Base-by-base conservation (phyloP, 2,329 filamentous ascomycete species). In the Penicillium paneum region DNA sequence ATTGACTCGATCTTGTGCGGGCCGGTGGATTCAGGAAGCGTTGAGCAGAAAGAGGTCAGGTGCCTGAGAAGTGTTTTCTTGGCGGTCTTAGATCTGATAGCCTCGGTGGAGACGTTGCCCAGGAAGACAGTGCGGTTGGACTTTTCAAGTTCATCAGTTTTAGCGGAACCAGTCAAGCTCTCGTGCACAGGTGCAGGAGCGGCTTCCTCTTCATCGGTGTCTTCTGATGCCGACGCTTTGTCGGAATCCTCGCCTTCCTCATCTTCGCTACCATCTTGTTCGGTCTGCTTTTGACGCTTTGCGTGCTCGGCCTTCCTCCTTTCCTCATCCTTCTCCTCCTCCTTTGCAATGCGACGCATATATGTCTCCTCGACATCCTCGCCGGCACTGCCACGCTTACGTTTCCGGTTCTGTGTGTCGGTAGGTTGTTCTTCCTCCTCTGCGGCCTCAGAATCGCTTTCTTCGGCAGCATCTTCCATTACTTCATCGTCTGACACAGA, bases 81-180 rank as follows among this genome's bases (percentile, higher is more conserved):
- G 32, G 86, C 87, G 2, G 85, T 75, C 68, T 95, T 95, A 28
- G 89, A 91, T 45, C 85, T 89, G 66, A 97, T 90, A 39, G 90
- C 91, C 49, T 87, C 80, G 21, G 83, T 87, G 13, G 91, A 91
- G 42, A 99, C 90, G 67, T 99, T 99, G 67, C 89, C 89, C 12
- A 99, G 79, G 75, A 97, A 99, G 39, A 97, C 85, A 7, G 94
- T 99, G 53, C 94, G 88, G 54, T 84, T 83, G 8, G 93, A 89
- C 77, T 96, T 96, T 54, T 95, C 90, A 2, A 95, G 66, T 60
- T 95, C 89, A 41, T 65, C 68, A 5, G 72, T 65, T 53, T 76
- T 72, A 6, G 69, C 63, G 54, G 70, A 61, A 51, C 67, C 68
- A 15, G 65, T 56, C 29, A 76, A 41, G 40, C 70, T 67, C 60